A percentile compares a stretch with the other conserved stretches of the same genome.
Evolutionary conservation across 192 early-diverging fungal genomes (phyloP).

Genomic region (Linnemannia zychae): DNA sequence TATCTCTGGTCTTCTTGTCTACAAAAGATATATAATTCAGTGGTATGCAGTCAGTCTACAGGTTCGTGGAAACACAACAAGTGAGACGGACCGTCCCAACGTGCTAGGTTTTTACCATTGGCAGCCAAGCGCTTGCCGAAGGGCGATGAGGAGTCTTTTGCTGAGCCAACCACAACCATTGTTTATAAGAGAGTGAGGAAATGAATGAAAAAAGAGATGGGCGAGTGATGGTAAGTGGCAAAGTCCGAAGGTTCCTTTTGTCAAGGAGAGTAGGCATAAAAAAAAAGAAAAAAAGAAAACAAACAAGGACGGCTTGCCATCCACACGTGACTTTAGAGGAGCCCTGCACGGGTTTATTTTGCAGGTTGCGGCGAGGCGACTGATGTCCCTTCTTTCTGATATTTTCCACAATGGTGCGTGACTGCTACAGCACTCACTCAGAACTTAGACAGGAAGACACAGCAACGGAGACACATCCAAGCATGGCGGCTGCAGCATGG

Average conservation of each 20-base stretch:
- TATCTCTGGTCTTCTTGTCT: conserved; percentile 84
- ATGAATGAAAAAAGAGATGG: neutral
- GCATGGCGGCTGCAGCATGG: neutral
- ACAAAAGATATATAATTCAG: neutral
- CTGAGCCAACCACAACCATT: conserved; percentile 49
- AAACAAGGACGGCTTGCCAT: conserved; percentile 11
- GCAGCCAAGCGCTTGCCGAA: conserved; percentile 79
- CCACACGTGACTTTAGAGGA: neutral
- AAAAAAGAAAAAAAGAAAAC: conserved; percentile 40
- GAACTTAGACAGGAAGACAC: neutral
- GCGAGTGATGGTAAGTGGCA: neutral
- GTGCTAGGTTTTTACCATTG: conserved; percentile 66
- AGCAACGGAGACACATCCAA: neutral
- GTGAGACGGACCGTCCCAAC: neutral
- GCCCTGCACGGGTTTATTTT: neutral
- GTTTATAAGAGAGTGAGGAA: neutral
- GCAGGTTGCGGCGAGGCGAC: neutral
- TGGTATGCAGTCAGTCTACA: neutral
- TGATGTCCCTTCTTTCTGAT: conserved; percentile 45
- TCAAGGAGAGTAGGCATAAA: neutral
- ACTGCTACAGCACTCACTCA: conserved; percentile 23
- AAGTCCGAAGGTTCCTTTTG: conserved; percentile 4
- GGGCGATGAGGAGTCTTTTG: conserved; percentile 53
- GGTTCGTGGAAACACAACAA: neutral
- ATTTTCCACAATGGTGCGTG: conserved; percentile 47